Base-by-base conservation (phyloP, 495 filamentous ascomycete species). In the Tuber calosporum region DNA sequence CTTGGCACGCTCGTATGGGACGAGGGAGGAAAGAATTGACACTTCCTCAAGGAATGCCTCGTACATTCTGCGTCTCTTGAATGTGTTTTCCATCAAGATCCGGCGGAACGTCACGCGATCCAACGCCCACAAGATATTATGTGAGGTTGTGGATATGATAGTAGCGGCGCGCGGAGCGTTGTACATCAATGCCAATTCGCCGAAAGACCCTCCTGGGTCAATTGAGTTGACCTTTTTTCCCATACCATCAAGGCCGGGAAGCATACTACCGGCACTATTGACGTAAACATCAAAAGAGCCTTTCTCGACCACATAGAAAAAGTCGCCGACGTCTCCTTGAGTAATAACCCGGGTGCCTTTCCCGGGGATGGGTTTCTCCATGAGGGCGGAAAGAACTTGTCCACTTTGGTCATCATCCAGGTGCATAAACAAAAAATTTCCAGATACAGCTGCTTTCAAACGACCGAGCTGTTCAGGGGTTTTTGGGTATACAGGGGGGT, bases 31-130 rank as follows among this genome's bases (percentile, higher is more conserved):
- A 17, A 98, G 88, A n/a, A 98, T 86, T 0, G 92, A 91, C 7
- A 99, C 94, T 83, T 97, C 94, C 81, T 96, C 93, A n/a, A 99
- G 86, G 85, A 99, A 98, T 79, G 89, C 90, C 82, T 99, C 95
- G 82, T 98, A 99, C 89, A 98, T 93, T 77, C 93, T 91, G 73
- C 95, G 89, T 41, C 94, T 92, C 81, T 94, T 92, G 84, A 97
- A 99, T 26, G 95, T 96, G 68, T 92, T 94, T 84, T 98, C 95
- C 96, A 99, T 97, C 71, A 99, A 86, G 79, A 99, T 98, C 41
- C 95, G 92, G 69, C 95, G 92, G 87, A 99, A 99, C 7, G 95
- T 99, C 68, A 98, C 87, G 42, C 95, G 92, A 82, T 99, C 95
- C 66, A 99, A 85, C 19, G 92, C 92, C 95, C 95, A 99, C 8